Evolutionary conservation across 768 basidiomycete genomes (phyloP), one percentile per base, ranked within the genome.

Genomic region (Lanmaoa pseudosensibilis): DNA sequence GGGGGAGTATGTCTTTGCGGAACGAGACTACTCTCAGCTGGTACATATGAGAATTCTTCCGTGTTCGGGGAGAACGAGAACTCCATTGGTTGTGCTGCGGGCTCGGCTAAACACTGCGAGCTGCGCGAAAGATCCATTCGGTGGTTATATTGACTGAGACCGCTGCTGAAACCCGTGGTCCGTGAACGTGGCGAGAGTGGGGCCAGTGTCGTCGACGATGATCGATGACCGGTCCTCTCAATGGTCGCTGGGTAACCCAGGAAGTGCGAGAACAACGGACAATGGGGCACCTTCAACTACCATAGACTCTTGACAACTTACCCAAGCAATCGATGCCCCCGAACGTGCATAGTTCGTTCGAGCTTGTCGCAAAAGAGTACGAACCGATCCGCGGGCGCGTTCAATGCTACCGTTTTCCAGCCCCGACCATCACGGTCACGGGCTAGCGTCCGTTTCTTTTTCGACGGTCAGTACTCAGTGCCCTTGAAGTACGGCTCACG

Each of bases 311-410:
- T 12, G 44, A 27, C 23, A 23, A 25, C 16, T 11, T n/a, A 18
- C 19, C 39, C 32, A 30, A 46, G 27, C 6, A 19, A 23, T 27
- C 51, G 21, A 48, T 10, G n/a, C 30, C 18, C 27, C 15, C 13
- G n/a, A n/a, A n/a, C n/a, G n/a, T n/a, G n/a, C n/a, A n/a, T n/a
- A 9, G 15, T 30, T 50, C 15, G 33, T n/a, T 50, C 52, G 48
- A 38, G 27, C n/a, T n/a, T n/a, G 49, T 7, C 27, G 27, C 11
- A 16, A 50, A 50, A 12, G 48, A 3, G 36, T 56, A 57, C 39
- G 43, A 46, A 25, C 19, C 57, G 57, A 58, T 58, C 57, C 57
- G 57, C 57, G 57, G 57, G 47, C 7, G 36, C 19, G 43, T 25
- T 25, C 27, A 7, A 46, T 34, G 44, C 43, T 34, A 39, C 41